Conservation (phyloP, 2,329 filamentous ascomycete genomes). For the Pseudocercospora crystallina region DNA sequence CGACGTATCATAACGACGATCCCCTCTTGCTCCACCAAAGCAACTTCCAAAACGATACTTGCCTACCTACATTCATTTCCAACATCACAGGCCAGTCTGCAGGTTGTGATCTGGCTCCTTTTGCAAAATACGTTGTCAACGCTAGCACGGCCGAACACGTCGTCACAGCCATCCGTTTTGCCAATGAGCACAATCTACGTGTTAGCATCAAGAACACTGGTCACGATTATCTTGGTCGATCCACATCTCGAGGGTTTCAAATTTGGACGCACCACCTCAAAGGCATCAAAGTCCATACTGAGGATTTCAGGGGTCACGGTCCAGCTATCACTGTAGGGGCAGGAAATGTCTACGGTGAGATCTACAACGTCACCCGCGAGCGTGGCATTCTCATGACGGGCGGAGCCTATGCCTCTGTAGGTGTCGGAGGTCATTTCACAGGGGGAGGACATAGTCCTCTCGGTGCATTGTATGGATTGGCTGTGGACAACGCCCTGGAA, state of each 20-base stretch:
- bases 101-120: neutral
- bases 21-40: neutral
- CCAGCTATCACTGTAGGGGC: conserved; percentile 32
- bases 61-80: neutral
- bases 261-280: conserved; percentile 24
- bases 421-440: conserved; percentile 2
- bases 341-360: conserved; percentile 35
- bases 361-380: conserved; percentile 31
- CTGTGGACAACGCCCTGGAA: neutral
- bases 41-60: conserved; percentile 2
- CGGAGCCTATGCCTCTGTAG: conserved; percentile 4
- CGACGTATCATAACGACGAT: neutral
- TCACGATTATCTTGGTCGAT: conserved; percentile 26
- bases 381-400: conserved; percentile 27
- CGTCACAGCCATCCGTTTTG: conserved; percentile 2
- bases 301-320: conserved; percentile 30
- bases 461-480: neutral
- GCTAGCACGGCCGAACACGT: conserved; percentile 5
- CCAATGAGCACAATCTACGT: conserved; percentile 47
- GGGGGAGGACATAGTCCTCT: conserved; percentile 3
- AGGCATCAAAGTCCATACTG: conserved; percentile 29
- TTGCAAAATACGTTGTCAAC: conserved; percentile 8
- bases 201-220: conserved; percentile 47
- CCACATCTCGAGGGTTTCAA: neutral
- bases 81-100: neutral